Evolutionary conservation across 805 yeast genomes (phyloP), one percentile per base, ranked within the genome.

Genomic region (Komagataella ulmi): DNA sequence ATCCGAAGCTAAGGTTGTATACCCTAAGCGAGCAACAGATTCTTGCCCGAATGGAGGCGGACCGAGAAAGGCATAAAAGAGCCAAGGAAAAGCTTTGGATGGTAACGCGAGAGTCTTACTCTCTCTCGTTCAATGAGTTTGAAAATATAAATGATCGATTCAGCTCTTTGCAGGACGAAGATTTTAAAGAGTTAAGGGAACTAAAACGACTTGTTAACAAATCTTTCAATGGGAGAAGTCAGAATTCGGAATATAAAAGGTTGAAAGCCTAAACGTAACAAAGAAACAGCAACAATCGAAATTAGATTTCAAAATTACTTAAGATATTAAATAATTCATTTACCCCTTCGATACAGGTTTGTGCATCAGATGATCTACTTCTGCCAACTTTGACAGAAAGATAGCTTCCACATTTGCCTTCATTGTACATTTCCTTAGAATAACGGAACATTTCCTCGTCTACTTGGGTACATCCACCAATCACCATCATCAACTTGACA

Each of bases 21-120:
- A 19, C 50, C 5, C 53, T 64, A 4, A 45, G 62, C 1, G 64
- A 62, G 17, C 61, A 79, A 48, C 88, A 83, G 57, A 80, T 86
- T 17, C 62, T 88, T 17, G 74, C 79, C 44, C 70, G 98, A 54
- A 88, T 91, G 83, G 97, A 91, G 62, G 90, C 84, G 55, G 98
- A 91, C 63, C 72, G 99, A 57, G 99, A 91, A 63, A 72, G 96
- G 47, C 89, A 88, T 60, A 91, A 91, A 62, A 75, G 86, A 56
- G 77, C 85, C 12, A 88, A 90, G 58, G 97, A 91, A 59, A 78
- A 75, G 8, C 71, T 81, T 19, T 88, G 97, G 96, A 75, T 81
- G 7, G 80, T 84, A 0, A 73, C 72, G 36, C 65, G 86, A 53
- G 70, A 74, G 0, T 64, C 64, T 12, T 71, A 65, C 1, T 50